Evolutionary conservation across 345 rosid genomes (phyloP).

Genomic region (Gynandropsis gynandra): DNA sequence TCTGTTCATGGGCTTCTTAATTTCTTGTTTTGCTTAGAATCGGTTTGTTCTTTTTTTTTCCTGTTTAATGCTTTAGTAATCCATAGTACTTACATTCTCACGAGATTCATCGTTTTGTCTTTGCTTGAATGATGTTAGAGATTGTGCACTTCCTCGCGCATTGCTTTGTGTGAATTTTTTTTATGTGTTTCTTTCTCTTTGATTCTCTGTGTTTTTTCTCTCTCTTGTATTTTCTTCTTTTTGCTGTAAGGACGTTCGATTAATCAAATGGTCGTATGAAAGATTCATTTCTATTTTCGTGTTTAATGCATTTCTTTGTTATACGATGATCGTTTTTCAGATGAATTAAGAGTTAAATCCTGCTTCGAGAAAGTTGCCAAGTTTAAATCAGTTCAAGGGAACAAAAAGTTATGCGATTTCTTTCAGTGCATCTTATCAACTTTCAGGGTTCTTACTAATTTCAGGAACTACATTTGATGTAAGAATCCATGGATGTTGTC

Average conservation of each 20-base stretch:
- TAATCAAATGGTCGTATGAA: too few species aligned
- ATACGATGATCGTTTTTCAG: background rate
- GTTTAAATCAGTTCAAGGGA: background rate
- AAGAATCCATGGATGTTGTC: too few species aligned
- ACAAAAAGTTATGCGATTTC: background rate
- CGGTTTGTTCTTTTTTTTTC: constrained; percentile 14
- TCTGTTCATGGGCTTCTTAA: constrained; percentile 17
- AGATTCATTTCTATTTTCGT: background rate
- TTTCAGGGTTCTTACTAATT: too few species aligned
- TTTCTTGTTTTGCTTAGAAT: constrained; percentile 12
- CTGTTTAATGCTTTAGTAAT: background rate
- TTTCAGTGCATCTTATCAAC: constrained; percentile 6
- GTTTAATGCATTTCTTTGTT: constrained; percentile 7
- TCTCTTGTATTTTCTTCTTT: too few species aligned
- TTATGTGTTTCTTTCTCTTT: background rate
- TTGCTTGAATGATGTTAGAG: constrained; percentile 8
- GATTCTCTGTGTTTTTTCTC: background rate
- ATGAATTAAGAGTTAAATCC: constrained; percentile 1
- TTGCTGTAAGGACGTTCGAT: too few species aligned
- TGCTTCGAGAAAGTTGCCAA: background rate
- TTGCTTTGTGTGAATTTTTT: background rate
- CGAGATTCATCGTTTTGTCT: constrained; percentile 25
- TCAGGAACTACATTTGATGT: too few species aligned
- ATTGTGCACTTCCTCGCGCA: background rate
- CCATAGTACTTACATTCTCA: constrained; percentile 22